Conservation (phyloP, 192 early-diverging fungal genomes). For the Backusella macrospora region DNA sequence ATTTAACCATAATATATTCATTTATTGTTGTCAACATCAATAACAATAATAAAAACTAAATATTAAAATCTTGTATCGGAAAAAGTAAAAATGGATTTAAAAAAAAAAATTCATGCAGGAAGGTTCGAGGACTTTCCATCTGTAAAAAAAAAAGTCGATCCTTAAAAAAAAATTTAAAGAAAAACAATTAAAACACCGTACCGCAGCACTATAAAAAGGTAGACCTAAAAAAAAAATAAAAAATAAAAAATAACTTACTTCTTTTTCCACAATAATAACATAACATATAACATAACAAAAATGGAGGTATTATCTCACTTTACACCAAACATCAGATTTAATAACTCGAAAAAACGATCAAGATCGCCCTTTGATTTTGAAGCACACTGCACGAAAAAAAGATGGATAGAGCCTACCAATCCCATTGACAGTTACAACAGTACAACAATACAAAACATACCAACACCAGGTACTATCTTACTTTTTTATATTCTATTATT, state of each 20-base stretch:
- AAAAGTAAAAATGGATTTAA: not conserved
- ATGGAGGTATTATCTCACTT: not conserved
- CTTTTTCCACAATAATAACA: not conserved
- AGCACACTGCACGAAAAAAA: not conserved
- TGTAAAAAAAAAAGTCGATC: not conserved
- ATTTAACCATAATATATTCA: not conserved
- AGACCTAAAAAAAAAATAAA: not conserved
- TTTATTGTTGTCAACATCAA: not conserved
- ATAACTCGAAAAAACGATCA: not conserved
- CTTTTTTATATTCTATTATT: not conserved
- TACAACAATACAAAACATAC: not conserved
- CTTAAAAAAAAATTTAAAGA: not conserved
- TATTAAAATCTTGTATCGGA: not conserved
- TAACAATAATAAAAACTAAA: not conserved
- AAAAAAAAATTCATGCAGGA: not conserved
- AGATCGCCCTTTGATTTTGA: not conserved
- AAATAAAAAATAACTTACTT: not conserved
- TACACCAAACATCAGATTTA: not conserved
- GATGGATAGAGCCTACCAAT: not conserved
- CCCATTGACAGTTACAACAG: not conserved
- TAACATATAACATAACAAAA: not conserved
- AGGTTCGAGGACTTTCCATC: constrained; percentile 11
- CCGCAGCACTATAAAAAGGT: not conserved
- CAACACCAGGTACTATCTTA: not conserved
- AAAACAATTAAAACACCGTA: not conserved